phyloP scores from a whole-genome alignment of 78 protist species.

The slime mould (Dictyostelium discoideum) region DNA sequence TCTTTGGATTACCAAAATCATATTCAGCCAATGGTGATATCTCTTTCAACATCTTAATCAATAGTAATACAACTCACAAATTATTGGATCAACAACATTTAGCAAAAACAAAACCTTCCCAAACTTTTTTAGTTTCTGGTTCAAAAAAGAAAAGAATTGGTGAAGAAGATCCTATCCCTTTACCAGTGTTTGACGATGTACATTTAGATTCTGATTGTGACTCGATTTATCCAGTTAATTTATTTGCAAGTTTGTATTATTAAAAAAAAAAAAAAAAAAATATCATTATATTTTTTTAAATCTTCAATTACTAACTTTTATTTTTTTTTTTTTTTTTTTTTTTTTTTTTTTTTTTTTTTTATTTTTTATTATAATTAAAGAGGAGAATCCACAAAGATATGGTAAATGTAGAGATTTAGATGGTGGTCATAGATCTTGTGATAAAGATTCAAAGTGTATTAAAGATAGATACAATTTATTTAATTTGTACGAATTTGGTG shows the following conservation, averaged over 20 bases:
- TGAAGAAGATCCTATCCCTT: slow-evolving; percentile 8
- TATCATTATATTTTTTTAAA: too few species aligned
- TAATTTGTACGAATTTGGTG: neutral
- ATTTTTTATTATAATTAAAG: neutral
- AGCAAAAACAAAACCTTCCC: neutral
- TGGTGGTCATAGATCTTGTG: neutral
- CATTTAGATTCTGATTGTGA: neutral
- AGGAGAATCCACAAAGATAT: neutral
- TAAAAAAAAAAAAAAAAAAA: too few species aligned
- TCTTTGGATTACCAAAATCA: neutral
- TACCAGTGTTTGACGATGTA: neutral
- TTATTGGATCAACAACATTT: neutral
- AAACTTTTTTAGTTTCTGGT: neutral
- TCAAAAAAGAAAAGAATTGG: neutral
- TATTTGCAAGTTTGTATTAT: neutral
- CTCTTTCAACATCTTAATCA: neutral
- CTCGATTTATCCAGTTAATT: neutral
- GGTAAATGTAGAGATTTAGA: slow-evolving; percentile 4
- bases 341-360: neutral
- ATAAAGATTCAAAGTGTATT: neutral
- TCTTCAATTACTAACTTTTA: neutral
- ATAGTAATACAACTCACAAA: neutral
- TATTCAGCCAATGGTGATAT: neutral
- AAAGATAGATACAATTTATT: neutral
- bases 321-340: neutral